Evolutionary conservation across 1,284 basidiomycete genomes (phyloP).

Genomic region (Sutorius eximius): DNA sequence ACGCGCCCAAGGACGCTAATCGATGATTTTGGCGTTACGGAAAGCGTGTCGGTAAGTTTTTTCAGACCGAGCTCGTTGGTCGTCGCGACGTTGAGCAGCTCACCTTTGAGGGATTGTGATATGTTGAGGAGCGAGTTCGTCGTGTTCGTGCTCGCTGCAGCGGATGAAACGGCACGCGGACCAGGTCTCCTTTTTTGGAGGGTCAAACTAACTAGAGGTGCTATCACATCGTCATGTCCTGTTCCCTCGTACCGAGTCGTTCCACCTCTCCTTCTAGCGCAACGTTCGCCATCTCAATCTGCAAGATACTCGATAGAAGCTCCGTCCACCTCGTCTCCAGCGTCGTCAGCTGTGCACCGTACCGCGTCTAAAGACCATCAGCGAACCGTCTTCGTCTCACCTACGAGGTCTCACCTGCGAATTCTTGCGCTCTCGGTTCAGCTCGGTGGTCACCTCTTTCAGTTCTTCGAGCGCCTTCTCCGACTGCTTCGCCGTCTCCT

Average conservation of each 20-base stretch:
- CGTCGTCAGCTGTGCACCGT: conserved; percentile 74
- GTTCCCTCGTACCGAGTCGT: conserved; percentile 54
- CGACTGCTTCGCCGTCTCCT: conserved; percentile 72
- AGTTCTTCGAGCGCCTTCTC: conserved; percentile 73
- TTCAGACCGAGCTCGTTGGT: too few relatives aligned
- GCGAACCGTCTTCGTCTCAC: neutral
- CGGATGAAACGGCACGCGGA: conserved; percentile 15
- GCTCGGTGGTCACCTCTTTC: conserved; percentile 73
- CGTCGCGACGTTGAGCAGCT: neutral
- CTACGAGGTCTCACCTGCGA: conserved; percentile 55
- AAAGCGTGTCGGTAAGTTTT: conserved; percentile 2
- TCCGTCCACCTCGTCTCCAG: conserved; percentile 88
- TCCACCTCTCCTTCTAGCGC: conserved; percentile 76
- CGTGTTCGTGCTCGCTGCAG: conserved; percentile 13
- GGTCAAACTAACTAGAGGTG: neutral
- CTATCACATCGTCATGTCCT: conserved; percentile 53
- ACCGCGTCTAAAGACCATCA: conserved; percentile 52
- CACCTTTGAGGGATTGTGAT: conserved; percentile 6
- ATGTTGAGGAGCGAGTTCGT: conserved; percentile 1
- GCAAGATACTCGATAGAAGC: conserved; percentile 81
- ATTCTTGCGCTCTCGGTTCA: conserved; percentile 87
- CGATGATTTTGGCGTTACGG: conserved; percentile 11
- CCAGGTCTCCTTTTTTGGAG: conserved; percentile 28
- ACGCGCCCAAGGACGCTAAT: conserved; percentile 69
- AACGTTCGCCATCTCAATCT: conserved; percentile 91